Base-by-base conservation (phyloP, 1,139 yeast species). In the Lodderomyces orthopsilosis region DNA sequence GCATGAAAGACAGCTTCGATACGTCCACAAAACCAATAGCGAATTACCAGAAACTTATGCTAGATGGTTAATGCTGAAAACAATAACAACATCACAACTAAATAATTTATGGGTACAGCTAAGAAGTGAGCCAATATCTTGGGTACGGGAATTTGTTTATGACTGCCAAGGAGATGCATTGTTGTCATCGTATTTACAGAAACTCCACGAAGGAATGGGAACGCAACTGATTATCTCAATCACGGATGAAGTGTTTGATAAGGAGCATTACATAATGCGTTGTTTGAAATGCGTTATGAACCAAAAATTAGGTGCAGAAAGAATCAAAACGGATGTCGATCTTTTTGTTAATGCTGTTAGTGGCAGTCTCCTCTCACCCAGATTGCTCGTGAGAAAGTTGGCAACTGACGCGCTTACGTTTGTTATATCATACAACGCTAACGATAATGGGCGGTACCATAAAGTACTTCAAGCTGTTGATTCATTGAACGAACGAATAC, bases 151-250 rank as follows among this genome's bases (percentile, higher is more conserved):
- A 28, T 93, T 93, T 49, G 68, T 73, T 49, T 75, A 89, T 45
- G 85, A 82, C 46, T 79, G 82, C 46, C 97, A 93, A 62, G 98
- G 98, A 38, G 96, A 89, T 48, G 81, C 89, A 2, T 91, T 95
- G 1, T 74, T 93, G 45, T 66, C 74, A 9, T 63, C 73, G 4
- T 72, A 67, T 51, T 58, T 73, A 41, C 56, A 59, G 22, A 69
- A 69, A 46, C 57, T 73, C 35, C 73, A 66, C 54, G 68, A 74
- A 51, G 59, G 71, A 50, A 65, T 70, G 48, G 47, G 55, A 49
- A 57, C 61, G 48, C 50, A 47, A 45, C 68, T 75, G 51, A 50
- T 58, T 52, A 61, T 57, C 46, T 75, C 70, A 46, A 68, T 71
- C 40, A 57, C 61, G 41, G 74, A 76, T 52, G 75, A 67, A 37